Evolutionary conservation across 2,329 filamentous ascomycete genomes (phyloP), one percentile per base, ranked within the genome.

Genomic region (Trichoderma koningii): DNA sequence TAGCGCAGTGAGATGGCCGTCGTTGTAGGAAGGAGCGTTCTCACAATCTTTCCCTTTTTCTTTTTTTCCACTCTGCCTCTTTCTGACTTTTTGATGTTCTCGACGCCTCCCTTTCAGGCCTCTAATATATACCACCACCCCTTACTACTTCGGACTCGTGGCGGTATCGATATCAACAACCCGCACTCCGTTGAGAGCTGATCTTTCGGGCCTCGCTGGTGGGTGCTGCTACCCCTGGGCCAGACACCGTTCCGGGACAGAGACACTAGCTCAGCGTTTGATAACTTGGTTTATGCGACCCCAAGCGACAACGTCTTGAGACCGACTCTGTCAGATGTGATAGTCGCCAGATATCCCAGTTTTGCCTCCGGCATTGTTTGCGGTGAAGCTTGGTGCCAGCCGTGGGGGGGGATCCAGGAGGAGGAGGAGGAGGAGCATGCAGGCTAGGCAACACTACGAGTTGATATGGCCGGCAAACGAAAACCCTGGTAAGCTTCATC

Each of bases 311-410:
- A 26, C 21, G 56, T 1, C 14, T 51, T 42, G 14, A 42, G 28
- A 42, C 34, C 15, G 34, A 34, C 42, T 47, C n/a, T 30, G 55
- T 59, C 55, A 17, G 55, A 56, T 45, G 45, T 59, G 55, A 56
- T 56, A 59, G 28, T 5, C 28, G 17, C 48, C 12, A 48, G 45
- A 34, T 41, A 30, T 34, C 30, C 55, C 14, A 28, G 21, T 30
- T 28, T 57, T 38, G 12, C 10, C 34, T 38, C 34, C 30, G 41
- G 17, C 42, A 45, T 21, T 47, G 30, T n/a, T 17, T 59, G 28
- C 44, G 44, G 45, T 41, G 45, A 28, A 23, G 12, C 19, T 48
- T n/a, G 19, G 26, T 41, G 28, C 10, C 47, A 23, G 12, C n/a
- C 14, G 41, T 21, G 17, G 23, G 44, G 41, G 55, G 9, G 41